phyloP scores from a whole-genome alignment of 2,329 filamentous ascomycete genomes.

The Plenodomus biglobosus region DNA sequence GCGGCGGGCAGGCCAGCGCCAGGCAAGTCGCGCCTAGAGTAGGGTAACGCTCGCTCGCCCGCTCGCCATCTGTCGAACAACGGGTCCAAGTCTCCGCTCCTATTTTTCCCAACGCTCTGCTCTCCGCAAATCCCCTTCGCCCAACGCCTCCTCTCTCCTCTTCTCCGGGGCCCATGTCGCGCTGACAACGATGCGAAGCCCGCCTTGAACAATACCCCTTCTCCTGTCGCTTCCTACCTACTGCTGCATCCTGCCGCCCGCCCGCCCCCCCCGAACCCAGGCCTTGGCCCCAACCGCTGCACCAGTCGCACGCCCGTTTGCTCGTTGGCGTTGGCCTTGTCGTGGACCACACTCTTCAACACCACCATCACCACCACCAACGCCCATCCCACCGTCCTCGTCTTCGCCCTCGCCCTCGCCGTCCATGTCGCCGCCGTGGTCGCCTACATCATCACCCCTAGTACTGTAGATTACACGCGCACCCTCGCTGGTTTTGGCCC shows the following conservation, averaged over 20 bases:
- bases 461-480: conserved; percentile 17
- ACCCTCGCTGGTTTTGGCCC: conserved; percentile 9
- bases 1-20: background rate
- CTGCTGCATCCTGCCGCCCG: background rate
- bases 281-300: conserved; percentile 3
- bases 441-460: conserved; percentile 4
- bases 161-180: background rate
- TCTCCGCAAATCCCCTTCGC: conserved; percentile 1
- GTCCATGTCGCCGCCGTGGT: conserved; percentile 23
- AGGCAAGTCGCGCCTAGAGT: too few relatives aligned
- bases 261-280: background rate
- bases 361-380: background rate
- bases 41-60: too few relatives aligned
- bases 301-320: background rate
- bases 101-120: conserved; percentile 6
- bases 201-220: background rate
- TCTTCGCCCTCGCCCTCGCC: background rate
- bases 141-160: background rate
- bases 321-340: too few relatives aligned
- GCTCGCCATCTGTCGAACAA: background rate
- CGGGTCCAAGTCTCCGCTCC: conserved; percentile 6
- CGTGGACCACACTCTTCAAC: too few relatives aligned
- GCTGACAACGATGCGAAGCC: background rate
- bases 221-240: background rate
- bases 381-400: background rate